These are phyloP conservation scores for Yarrowia alimentaria DNA, from an alignment of 805 yeast genomes.

Conservation along the genomic window DNA sequence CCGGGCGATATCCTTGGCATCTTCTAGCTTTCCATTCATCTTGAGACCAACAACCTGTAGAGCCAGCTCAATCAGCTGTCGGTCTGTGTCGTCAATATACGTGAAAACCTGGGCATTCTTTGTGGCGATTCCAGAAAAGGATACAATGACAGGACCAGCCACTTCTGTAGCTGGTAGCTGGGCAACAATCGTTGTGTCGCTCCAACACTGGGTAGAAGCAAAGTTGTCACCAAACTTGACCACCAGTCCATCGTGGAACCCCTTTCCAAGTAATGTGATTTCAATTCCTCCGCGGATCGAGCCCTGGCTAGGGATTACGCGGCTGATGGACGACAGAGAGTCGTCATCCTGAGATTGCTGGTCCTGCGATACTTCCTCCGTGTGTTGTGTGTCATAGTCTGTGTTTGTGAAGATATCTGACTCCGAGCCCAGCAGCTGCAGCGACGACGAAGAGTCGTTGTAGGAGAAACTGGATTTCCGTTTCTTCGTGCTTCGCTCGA, in stretches of 20 bases:
- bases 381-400: too few relatives aligned
- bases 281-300: constrained; percentile 96
- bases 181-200: constrained; percentile 88
- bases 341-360: too few relatives aligned
- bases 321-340: constrained; percentile 59
- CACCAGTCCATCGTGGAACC: constrained; percentile 75
- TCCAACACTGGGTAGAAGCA: constrained; percentile 89
- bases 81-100: constrained; percentile 91
- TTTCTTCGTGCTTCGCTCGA: constrained; percentile 3
- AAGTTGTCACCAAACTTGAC: constrained; percentile 76
- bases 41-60: constrained; percentile 94
- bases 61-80: constrained; percentile 91
- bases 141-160: constrained; percentile 89
- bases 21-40: constrained; percentile 94
- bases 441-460: too few relatives aligned
- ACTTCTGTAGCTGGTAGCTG: constrained; percentile 86
- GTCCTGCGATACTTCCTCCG: too few relatives aligned
- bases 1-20: constrained; percentile 89
- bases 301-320: constrained; percentile 94
- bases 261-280: constrained; percentile 82
- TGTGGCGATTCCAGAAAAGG: constrained; percentile 60
- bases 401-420: constrained; percentile 2
- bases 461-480: constrained; percentile 16
- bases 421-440: constrained; percentile 24
- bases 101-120: constrained; percentile 65